Base-by-base conservation (phyloP, 331 rosid genomes). In the Dryas integrifolia region DNA sequence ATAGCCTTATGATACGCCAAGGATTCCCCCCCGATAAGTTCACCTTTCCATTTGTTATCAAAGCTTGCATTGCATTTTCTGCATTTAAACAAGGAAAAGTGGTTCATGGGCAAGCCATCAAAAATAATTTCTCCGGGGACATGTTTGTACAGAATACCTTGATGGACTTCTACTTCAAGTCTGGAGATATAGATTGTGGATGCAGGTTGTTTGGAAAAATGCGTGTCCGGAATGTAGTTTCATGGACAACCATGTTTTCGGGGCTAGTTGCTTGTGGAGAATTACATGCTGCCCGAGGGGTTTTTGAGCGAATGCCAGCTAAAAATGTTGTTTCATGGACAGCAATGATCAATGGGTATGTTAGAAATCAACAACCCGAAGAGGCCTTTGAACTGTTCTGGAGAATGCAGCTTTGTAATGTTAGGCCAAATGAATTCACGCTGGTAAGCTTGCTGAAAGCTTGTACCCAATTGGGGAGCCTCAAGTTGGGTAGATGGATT, bases 281-380 rank as follows among this genome's bases (percentile, higher is more conserved):
- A 24, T 26, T 88, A 52, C 79, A 72, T 7, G 69, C 70, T 67
- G 88, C 88, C 13, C 65, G 81, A 44, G 52, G 52, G 14, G 24
- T 82, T 7, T 85, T 89, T 30, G 90, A 85, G 84, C 68, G 39
- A 16, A 89, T 80, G 88, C 89, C 86, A 10, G 51, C 58, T 7
- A 87, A 89, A 57, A 85, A 89, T 77, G 96, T 89, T 43, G 92
- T 89, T 38, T 82, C 92, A 0, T 89, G 96, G 92, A 82, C 96
- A 0, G 90, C 82, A 18, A 85, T 87, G 90, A 87, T 89, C 49
- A 78, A 89, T 49, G 92, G 87, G 49, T 85, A 83, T 63, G 91
- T 80, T 56, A 80, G 76, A 67, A 10, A 62, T 71, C 82, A 70
- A 45, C 72, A 60, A 45, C 96, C 90, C 2, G 53, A 78, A 52